Percentiles rank a stretch among this genome's conserved stretches.
Conservation (phyloP, 441 rosid genomes). For the Geranium incanum region DNA sequence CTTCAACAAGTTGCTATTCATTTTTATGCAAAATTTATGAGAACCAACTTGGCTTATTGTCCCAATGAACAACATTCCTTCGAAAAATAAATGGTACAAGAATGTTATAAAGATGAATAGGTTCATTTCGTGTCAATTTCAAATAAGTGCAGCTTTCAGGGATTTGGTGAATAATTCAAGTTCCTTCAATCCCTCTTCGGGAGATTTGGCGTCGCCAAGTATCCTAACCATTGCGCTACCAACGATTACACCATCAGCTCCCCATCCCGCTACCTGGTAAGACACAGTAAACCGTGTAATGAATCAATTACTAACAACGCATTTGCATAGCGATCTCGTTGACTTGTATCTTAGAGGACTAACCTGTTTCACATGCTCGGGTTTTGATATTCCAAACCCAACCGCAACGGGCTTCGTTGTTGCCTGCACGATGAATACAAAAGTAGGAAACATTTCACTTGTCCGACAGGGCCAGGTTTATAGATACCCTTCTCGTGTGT, state of each 20-base stretch:
- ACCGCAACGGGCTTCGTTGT: slow-evolving; percentile 77
- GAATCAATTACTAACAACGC: background rate
- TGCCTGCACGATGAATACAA: slow-evolving; percentile 32
- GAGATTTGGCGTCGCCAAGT: slow-evolving; percentile 63
- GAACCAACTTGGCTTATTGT: background rate
- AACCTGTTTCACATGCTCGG: slow-evolving; percentile 88
- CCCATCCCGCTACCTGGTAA: slow-evolving; percentile 72
- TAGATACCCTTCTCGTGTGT: background rate
- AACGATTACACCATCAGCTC: slow-evolving; percentile 85
- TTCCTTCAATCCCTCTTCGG: slow-evolving; percentile 63
- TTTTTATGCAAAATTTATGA: background rate
- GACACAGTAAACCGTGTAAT: background rate
- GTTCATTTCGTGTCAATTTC: slow-evolving; percentile 19
- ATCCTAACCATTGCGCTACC: slow-evolving; percentile 84
- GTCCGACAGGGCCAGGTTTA: background rate
- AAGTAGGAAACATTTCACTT: slow-evolving; percentile 6
- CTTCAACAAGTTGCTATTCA: too few species aligned
- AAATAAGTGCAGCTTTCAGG: slow-evolving; percentile 53
- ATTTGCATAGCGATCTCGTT: background rate
- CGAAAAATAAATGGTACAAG: too few species aligned
- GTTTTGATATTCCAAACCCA: slow-evolving; percentile 88
- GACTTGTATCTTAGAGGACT: slow-evolving; percentile 13
- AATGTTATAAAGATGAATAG: background rate
- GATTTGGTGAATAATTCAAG: slow-evolving; percentile 56
- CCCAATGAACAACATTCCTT: too few species aligned